Evolutionary conservation across 2,329 filamentous ascomycete genomes (phyloP), one percentile per base, ranked within the genome.

Genomic region (Ophiostoma piceae): DNA sequence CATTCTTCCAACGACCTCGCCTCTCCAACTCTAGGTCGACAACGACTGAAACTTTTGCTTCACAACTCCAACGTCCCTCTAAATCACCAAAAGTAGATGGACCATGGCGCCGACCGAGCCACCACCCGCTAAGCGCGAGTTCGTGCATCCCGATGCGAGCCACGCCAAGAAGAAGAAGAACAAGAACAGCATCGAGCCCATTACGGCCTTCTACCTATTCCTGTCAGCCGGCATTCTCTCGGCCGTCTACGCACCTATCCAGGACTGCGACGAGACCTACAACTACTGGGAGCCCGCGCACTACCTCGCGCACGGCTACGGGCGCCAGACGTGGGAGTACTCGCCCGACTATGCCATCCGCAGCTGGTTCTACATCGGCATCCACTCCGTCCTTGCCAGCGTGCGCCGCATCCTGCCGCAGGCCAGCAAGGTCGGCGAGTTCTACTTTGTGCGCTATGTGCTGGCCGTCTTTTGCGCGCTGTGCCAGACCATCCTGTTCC

Each of bases 281-380:
- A 99, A 99, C 79, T 99, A 97, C 83, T 99, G 94, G 93, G 95
- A 99, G 76, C 94, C 95, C 0, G 88, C 94, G 0, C 95, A 99
- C 79, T 99, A 97, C 79, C 85, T 99, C 37, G 90, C 88, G 71
- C 93, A 97, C 82, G 92, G 92, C 75, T 94, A 96, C 77, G 95
- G 94, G 54, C 84, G 97, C 67, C 94, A 99, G 81, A 99, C 95
- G 0, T 99, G 95, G 95, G 95, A 99, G 79, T 99, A 98, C 80
- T 96, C 94, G 0, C 95, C 95, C 5, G 90, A 94, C 71, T 98
- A 91, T 80, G 92, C 93, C 67, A 97, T 99, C 75, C 89, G 95
- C 73, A 97, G 93, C 81, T 99, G 95, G 95, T 84, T 93, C 29
- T 99, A 99, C 76, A 84, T 96, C 51, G 86, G 84, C 5, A 80